These are phyloP conservation scores for Picea glauca DNA, from an alignment of 75 land plant species.

Conservation along the genomic window DNA sequence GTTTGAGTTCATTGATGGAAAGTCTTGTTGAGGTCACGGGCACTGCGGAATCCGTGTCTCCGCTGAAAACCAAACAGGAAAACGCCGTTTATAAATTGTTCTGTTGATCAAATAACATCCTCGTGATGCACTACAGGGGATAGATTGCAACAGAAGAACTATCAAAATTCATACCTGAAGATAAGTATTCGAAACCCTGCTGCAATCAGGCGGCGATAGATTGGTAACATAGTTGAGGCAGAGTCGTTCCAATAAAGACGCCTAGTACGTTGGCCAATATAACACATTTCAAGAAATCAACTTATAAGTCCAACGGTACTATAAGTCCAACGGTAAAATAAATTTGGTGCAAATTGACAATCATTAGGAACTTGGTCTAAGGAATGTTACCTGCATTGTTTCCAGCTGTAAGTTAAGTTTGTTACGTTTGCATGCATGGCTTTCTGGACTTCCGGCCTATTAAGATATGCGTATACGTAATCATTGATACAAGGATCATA, in stretches of 20 bases:
- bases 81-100: background rate
- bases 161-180: slow-evolving; percentile 25
- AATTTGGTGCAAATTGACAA: background rate
- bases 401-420: slow-evolving; percentile 38
- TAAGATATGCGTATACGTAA: slow-evolving; percentile 42
- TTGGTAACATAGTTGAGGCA: slow-evolving; percentile 65
- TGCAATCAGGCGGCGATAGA: slow-evolving; percentile 69
- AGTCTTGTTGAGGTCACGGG: slow-evolving; percentile 38
- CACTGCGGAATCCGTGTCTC: slow-evolving; percentile 44
- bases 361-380: too few relatives aligned
- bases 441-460: slow-evolving; percentile 55
- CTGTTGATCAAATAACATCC: too few relatives aligned
- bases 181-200: slow-evolving; percentile 58
- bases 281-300: slow-evolving; percentile 31
- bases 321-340: too few relatives aligned
- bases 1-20: slow-evolving; percentile 19
- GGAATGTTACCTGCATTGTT: slow-evolving; percentile 39
- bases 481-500: slow-evolving; percentile 62
- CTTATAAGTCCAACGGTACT: too few relatives aligned
- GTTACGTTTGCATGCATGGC: slow-evolving; percentile 70
- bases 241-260: slow-evolving; percentile 43
- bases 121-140: slow-evolving; percentile 25
- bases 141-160: too few relatives aligned
- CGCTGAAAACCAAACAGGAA: slow-evolving; percentile 27
- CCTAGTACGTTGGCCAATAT: slow-evolving; percentile 25